Evolutionary conservation across 2,329 filamentous ascomycete species (phyloP).

Genomic region (Fusarium sp.): DNA sequence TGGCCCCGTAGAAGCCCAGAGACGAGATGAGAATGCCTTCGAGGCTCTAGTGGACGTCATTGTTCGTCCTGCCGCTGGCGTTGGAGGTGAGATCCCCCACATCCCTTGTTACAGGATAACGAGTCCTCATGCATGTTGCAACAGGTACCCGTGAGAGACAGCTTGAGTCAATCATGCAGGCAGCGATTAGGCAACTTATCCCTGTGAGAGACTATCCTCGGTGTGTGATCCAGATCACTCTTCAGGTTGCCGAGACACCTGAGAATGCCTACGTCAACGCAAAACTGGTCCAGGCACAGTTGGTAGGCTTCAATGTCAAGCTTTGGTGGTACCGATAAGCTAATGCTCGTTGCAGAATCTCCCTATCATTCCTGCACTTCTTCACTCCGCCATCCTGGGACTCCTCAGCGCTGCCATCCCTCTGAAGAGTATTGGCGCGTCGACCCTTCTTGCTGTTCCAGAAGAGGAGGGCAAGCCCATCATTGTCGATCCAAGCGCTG

Average conservation of each 20-base stretch:
- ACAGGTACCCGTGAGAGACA: conserved; percentile 78
- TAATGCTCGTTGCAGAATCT: conserved; percentile 65
- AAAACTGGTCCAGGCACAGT: conserved; percentile 66
- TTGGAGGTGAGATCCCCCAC: conserved; percentile 68
- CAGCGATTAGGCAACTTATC: conserved; percentile 76
- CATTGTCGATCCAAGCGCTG: conserved; percentile 67
- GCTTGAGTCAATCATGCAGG: conserved; percentile 78
- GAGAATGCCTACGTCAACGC: conserved; percentile 70
- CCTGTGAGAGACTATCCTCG: conserved; percentile 79
- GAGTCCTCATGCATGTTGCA: conserved; percentile 27
- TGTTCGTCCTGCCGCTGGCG: conserved; percentile 83
- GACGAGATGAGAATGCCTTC: conserved; percentile 89
- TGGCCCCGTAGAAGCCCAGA: conserved; percentile 87
- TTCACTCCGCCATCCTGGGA: conserved; percentile 81
- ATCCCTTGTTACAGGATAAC: background rate
- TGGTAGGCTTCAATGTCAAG: conserved; percentile 55
- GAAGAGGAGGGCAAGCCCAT: conserved; percentile 53
- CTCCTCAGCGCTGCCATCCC: conserved; percentile 85
- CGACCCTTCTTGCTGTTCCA: conserved; percentile 69
- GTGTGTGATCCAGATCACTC: conserved; percentile 78
- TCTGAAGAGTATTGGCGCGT: conserved; percentile 74
- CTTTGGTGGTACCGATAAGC: conserved; percentile 20
- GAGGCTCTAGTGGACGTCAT: conserved; percentile 91
- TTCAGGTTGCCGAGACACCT: conserved; percentile 77
- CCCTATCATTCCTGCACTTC: conserved; percentile 78